Percentiles rank a stretch among this genome's conserved stretches.
Conservation (phyloP, 108 stramenopile genomes). For the Cylindrotheca closterium region DNA sequence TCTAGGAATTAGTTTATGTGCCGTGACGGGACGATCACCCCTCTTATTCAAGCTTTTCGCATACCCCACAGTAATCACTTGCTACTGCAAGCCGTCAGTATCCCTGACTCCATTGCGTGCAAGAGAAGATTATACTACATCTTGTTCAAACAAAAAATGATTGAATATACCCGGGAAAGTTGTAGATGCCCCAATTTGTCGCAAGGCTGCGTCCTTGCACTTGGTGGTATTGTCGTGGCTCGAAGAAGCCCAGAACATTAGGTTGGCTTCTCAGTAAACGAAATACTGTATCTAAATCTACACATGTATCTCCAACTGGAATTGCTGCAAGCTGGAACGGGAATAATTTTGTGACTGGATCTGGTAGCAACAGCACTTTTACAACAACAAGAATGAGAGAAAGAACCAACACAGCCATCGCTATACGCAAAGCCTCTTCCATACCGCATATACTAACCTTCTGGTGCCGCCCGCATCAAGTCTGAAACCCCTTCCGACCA, state of each 20-base stretch:
- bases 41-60: too few relatives aligned
- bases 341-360: conserved; percentile 41
- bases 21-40: too few relatives aligned
- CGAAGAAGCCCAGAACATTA: conserved; percentile 8
- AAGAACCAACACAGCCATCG: background rate
- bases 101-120: too few relatives aligned
- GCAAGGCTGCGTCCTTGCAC: conserved; percentile 68
- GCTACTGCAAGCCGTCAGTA: too few relatives aligned
- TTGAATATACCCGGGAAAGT: too few relatives aligned
- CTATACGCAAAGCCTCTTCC: background rate
- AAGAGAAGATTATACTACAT: too few relatives aligned
- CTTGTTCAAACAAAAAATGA: too few relatives aligned
- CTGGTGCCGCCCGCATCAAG: conserved; percentile 31
- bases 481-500: conserved; percentile 29
- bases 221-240: conserved; percentile 41
- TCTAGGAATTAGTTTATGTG: too few relatives aligned
- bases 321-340: conserved; percentile 50
- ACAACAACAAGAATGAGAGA: background rate
- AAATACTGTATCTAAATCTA: conserved; percentile 30
- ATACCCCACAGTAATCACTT: too few relatives aligned
- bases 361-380: conserved; percentile 8
- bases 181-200: conserved; percentile 41
- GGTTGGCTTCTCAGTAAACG: conserved; percentile 21
- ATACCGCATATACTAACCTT: too few relatives aligned
- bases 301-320: conserved; percentile 10